A percentile compares a stretch with the other conserved stretches of the same genome.
These are phyloP conservation scores for Penicillium cinerascens DNA, from an alignment of 495 filamentous ascomycete species.

Conservation along the genomic window DNA sequence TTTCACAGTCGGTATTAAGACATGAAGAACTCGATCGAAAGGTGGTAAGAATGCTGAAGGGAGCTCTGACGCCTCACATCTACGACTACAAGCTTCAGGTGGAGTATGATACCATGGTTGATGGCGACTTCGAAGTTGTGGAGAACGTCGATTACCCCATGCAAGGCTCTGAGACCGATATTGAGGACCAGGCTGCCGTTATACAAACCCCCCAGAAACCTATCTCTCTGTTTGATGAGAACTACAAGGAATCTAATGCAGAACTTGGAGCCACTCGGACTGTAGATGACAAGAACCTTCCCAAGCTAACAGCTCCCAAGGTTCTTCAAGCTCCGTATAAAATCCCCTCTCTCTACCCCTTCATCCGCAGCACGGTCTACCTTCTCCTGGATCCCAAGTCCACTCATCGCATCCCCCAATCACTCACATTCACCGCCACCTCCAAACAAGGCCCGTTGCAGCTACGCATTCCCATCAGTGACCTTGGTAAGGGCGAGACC, in stretches of 20 bases:
- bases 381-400: conserved; percentile 54
- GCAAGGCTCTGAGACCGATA: conserved; percentile 1
- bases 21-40: conserved; percentile 60
- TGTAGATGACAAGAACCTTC: conserved; percentile 40
- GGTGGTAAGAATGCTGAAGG: conserved; percentile 69
- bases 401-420: conserved; percentile 43
- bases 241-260: conserved; percentile 36
- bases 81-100: conserved; percentile 58
- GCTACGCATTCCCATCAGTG: conserved; percentile 58
- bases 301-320: conserved; percentile 47
- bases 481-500: conserved; percentile 46
- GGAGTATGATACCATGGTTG: conserved; percentile 46
- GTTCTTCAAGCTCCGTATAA: conserved; percentile 58
- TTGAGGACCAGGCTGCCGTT: not conserved
- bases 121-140: conserved; percentile 55
- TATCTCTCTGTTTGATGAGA: conserved; percentile 57
- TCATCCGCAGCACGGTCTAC: conserved; percentile 60
- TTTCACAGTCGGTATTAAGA: conserved; percentile 56
- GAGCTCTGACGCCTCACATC: conserved; percentile 58
- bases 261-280: conserved; percentile 9
- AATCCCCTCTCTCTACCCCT: conserved; percentile 62
- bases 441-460: conserved; percentile 53
- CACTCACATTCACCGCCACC: conserved; percentile 54
- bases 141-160: conserved; percentile 38
- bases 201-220: conserved; percentile 26